These are phyloP conservation scores for Lycium barbarum DNA, from an alignment of 257 asterid species.

Conservation along the genomic window DNA sequence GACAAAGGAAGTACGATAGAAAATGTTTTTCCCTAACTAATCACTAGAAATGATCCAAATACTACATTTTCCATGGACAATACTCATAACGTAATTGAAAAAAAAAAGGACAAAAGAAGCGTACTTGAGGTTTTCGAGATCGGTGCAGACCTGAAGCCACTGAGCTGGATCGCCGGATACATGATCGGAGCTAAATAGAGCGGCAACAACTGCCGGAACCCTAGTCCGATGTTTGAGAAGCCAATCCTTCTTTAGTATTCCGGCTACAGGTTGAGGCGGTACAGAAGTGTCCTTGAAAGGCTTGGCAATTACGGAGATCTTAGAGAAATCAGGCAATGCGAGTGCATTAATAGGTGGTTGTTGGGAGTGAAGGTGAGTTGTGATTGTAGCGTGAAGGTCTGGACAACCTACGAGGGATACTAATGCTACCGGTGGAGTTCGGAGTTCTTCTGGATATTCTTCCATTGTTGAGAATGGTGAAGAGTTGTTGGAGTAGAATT, in stretches of 20 bases:
- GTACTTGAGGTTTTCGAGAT: slow-evolving; percentile 91
- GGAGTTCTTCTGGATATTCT: slow-evolving; percentile 88
- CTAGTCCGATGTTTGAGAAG: slow-evolving; percentile 90
- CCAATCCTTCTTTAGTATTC: slow-evolving; percentile 84
- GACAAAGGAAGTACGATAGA: no score
- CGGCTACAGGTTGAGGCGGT: slow-evolving; percentile 47
- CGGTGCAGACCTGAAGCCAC: slow-evolving; percentile 96
- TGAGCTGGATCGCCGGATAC: slow-evolving; percentile 92
- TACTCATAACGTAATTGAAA: not conserved
- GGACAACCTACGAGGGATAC: slow-evolving; percentile 78
- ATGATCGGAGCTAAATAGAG: slow-evolving; percentile 68
- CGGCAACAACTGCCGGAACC: slow-evolving; percentile 88
- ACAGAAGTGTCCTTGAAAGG: slow-evolving; percentile 52
- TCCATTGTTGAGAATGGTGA: slow-evolving; percentile 57
- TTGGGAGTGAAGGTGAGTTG: slow-evolving; percentile 80
- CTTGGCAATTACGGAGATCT: slow-evolving; percentile 73
- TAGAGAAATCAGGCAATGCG: slow-evolving; percentile 96
- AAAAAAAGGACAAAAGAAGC: slow-evolving; percentile 25
- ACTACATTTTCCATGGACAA: not conserved
- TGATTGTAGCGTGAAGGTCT: slow-evolving; percentile 75
- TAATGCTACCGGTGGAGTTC: slow-evolving; percentile 90
- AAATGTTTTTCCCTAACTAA: not conserved
- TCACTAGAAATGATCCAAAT: not conserved
- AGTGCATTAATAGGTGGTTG: slow-evolving; percentile 90
- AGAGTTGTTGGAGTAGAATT: not conserved